Percentiles rank a stretch among this genome's conserved stretches.
phyloP scores from a whole-genome alignment of 1,139 yeast species.

The Yamadazyma dushanensis region DNA sequence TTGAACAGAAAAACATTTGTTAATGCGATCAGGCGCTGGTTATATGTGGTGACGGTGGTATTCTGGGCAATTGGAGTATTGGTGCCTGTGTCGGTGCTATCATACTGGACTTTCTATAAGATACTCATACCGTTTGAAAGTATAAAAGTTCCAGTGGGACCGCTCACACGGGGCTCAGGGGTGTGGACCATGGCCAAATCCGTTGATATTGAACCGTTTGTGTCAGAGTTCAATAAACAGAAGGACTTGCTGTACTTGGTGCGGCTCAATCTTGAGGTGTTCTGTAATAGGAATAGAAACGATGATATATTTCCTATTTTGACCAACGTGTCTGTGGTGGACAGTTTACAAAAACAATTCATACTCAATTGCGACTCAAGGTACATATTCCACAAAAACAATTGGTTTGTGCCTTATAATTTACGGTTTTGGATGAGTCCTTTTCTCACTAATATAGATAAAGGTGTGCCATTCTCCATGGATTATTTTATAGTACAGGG shows the following conservation, averaged over 20 bases:
- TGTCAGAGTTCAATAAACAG: slow-evolving; percentile 11
- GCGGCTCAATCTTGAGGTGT: slow-evolving; percentile 15
- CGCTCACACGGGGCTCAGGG: neutral
- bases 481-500: slow-evolving; percentile 8
- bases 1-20: slow-evolving; percentile 8
- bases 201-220: neutral
- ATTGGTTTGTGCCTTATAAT: slow-evolving; percentile 36
- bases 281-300: slow-evolving; percentile 18
- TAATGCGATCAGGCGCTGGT: slow-evolving; percentile 16
- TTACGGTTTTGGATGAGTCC: slow-evolving; percentile 43
- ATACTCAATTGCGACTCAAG: slow-evolving; percentile 34
- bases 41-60: slow-evolving; percentile 19
- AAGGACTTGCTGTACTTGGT: slow-evolving; percentile 16
- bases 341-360: slow-evolving; percentile 13
- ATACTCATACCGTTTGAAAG: slow-evolving; percentile 23
- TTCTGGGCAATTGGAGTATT: slow-evolving; percentile 20
- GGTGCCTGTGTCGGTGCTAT: slow-evolving; percentile 26
- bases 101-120: slow-evolving; percentile 27
- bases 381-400: slow-evolving; percentile 27
- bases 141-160: slow-evolving; percentile 15
- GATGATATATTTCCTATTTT: slow-evolving; percentile 18
- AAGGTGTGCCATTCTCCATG: slow-evolving; percentile 15
- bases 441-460: slow-evolving; percentile 24
- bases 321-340: slow-evolving; percentile 2
- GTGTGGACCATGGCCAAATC: neutral